Evolutionary conservation across 1,139 yeast genomes (phyloP), one percentile per base, ranked within the genome.

Genomic region (Pichia sp.): DNA sequence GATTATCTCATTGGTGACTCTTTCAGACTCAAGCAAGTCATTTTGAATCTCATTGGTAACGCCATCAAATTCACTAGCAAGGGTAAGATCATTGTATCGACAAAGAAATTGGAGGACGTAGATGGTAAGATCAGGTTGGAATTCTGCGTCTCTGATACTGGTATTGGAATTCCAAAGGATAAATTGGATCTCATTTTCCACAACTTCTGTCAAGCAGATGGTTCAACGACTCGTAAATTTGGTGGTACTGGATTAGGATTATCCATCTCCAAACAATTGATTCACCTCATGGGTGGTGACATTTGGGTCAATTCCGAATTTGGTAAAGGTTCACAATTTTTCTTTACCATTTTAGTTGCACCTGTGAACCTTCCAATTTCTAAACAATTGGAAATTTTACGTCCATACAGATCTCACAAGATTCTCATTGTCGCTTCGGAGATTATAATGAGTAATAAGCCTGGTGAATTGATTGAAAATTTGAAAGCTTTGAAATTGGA

Each of bases 241-340:
- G 95, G 95, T 55, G 95, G 95, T 56, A 85, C 94, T 9, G 91
- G 91, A 42, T 67, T 85, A 34, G 95, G 95, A 19, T 68, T 85
- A 40, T 82, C 94, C 2, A 85, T 85, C 58, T 85, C 94, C 7
- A 83, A 83, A 56, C 86, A 85, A 51, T 69, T 85, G 49, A 84
- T 85, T 55, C 88, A 83, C 52, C 68, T 85, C 42, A 84, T 85
- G 94, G 94, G 94, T 30, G 95, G 83, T 51, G 88, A 82, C 46
- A 84, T 84, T 44, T 83, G 94, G 94, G 94, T 84, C 27, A 75
- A 83, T 22, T 81, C 91, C 1, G 73, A 73, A 38, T 81, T 78
- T 52, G 93, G 93, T n/a, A 66, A 71, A 47, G 94, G 94, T 1
- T 82, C 93, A 3, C 80, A 79, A 51, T 84, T 84, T 55, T 80